Evolutionary conservation across 2,329 filamentous ascomycete species (phyloP), one percentile per base, ranked within the genome.

Genomic region (Teratosphaeria zuluensis): DNA sequence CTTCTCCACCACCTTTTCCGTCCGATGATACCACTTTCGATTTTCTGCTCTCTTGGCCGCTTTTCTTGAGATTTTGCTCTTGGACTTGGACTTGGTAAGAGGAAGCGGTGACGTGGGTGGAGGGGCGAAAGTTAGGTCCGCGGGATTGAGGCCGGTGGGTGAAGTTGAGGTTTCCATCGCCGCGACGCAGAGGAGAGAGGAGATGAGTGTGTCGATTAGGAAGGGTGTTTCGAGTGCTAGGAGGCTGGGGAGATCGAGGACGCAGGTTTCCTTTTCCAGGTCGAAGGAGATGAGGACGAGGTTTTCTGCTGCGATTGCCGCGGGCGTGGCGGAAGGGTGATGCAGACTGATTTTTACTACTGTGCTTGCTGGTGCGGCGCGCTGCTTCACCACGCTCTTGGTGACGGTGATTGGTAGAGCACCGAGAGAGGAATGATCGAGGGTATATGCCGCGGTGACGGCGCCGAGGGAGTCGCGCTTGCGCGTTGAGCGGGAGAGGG

Each of bases 401-500:
- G 42, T 65, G 30, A 78, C 68, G 5, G 74, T 71, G 54, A 80
- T 73, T 4, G 73, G 67, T 51, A 78, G 75, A 1, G 66, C 68
- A 1, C 77, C 77, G 3, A 79, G 69, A 0, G 70, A 70, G 5
- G 78, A 76, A 61, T 80, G 78, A 24, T 75, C 72, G 1, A 80
- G 69, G 30, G 73, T 72, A 62, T 80, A 79, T 4, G 69, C 69
- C 2, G 76, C 75, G 2, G 63, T 66, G 24, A 67, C 63, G 4
- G 64, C 59, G 51, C 66, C 65, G 9, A 66, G 59, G 42, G 58
- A 61, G 53, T 68, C 62, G 30, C 64, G 61, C 30, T 69, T 64
- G 11, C 73, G 69, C 14, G 73, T 65, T n/a, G 67, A 72, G 82
- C 86, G 90, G n/a, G 88, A 83, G 1, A 92, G 80, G 2, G 85